A percentile compares a stretch with the other conserved stretches of the same genome.
Conservation (phyloP, 2,329 filamentous ascomycete genomes). For the Botryosphaeria agaves region DNA sequence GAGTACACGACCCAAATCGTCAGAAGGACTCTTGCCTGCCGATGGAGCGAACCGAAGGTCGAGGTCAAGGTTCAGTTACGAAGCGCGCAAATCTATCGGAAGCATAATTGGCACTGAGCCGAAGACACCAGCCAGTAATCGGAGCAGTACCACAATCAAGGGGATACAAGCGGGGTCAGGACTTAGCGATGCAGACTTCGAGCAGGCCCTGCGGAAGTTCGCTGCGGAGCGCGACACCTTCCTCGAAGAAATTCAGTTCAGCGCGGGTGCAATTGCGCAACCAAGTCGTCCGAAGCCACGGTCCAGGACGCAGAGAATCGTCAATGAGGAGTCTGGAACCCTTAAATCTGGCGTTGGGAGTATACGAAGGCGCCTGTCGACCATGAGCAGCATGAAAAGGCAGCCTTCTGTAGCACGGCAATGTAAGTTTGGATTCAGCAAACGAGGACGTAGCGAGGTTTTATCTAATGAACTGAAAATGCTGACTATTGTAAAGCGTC, state of each 20-base stretch:
- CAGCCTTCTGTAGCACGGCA: slow-evolving; percentile 61
- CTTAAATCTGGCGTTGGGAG: slow-evolving; percentile 53
- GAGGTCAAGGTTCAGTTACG: slow-evolving; percentile 22
- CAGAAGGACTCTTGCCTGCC: slow-evolving; percentile 16
- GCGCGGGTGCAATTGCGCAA: slow-evolving; percentile 48
- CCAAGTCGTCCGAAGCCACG: slow-evolving; percentile 42
- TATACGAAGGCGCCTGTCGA: slow-evolving; percentile 82
- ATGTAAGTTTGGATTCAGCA: slow-evolving; percentile 35
- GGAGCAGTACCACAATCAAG: slow-evolving; percentile 47
- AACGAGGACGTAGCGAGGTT: too few relatives aligned
- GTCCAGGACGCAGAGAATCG: slow-evolving; percentile 66
- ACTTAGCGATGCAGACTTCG: slow-evolving; percentile 72
- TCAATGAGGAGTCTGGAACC: slow-evolving; percentile 45
- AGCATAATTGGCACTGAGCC: slow-evolving; percentile 25
- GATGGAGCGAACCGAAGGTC: slow-evolving; percentile 19
- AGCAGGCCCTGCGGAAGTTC: slow-evolving; percentile 84
- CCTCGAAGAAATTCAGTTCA: slow-evolving; percentile 79
- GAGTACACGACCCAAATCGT: slow-evolving; percentile 23
- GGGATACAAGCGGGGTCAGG: slow-evolving; percentile 19
- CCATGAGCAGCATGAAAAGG: slow-evolving; percentile 89
- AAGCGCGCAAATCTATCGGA: slow-evolving; percentile 33
- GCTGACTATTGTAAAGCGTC: slow-evolving; percentile 32
- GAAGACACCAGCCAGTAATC: slow-evolving; percentile 38
- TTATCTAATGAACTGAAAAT: too few relatives aligned
- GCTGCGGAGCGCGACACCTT: slow-evolving; percentile 90